phyloP scores from a whole-genome alignment of 306 rosid genomes.

The Begonia fuchsioides region DNA sequence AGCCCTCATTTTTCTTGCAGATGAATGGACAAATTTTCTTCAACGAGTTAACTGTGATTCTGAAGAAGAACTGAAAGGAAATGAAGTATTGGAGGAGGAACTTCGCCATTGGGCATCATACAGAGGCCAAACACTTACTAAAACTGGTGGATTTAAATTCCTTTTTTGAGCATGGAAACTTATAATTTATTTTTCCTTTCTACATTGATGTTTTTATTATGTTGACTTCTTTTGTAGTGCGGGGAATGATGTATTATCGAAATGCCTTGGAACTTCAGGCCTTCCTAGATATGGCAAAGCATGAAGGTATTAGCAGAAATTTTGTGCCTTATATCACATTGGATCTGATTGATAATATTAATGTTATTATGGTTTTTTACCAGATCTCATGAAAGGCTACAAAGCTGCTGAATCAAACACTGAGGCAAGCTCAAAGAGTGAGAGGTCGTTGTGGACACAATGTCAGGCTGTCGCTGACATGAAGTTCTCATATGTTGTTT shows the following conservation, averaged over 20 bases:
- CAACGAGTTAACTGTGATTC: constrained; percentile 35
- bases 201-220: no score
- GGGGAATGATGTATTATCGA: constrained; percentile 96
- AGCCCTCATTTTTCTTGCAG: constrained; percentile 22
- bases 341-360: neutral
- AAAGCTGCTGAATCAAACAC: constrained; percentile 72
- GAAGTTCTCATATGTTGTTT: constrained; percentile 85
- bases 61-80: constrained; percentile 43
- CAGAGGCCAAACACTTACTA: constrained; percentile 94
- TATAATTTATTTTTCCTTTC: constrained; percentile 4
- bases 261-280: constrained; percentile 97
- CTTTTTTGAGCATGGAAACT: constrained; percentile 8
- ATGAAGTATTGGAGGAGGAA: constrained; percentile 40
- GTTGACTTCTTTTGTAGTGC: constrained; percentile 18
- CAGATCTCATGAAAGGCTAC: constrained; percentile 78
- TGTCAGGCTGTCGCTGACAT: constrained; percentile 82
- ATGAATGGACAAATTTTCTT: constrained; percentile 86
- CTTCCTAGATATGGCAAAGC: constrained; percentile 88
- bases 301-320: constrained; percentile 39
- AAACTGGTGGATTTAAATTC: constrained; percentile 49
- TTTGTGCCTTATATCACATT: neutral
- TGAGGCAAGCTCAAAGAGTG: constrained; percentile 31
- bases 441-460: constrained; percentile 55
- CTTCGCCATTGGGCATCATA: constrained; percentile 92
- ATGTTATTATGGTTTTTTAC: constrained; percentile 11